Conservation (phyloP, 1,284 basidiomycete species). For the Fistulinella staudtii region DNA sequence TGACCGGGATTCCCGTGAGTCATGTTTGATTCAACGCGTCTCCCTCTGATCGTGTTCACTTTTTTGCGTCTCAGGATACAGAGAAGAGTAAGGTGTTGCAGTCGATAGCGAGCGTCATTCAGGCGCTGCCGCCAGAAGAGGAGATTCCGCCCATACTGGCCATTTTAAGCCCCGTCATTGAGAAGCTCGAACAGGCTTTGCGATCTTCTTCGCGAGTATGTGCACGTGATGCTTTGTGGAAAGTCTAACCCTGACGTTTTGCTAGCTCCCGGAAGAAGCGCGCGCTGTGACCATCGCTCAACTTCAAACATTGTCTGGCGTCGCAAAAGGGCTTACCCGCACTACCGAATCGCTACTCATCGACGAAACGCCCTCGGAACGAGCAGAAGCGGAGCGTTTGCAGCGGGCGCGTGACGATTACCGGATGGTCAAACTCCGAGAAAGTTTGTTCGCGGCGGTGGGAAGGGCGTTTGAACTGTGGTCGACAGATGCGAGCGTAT, state of each 20-base stretch:
- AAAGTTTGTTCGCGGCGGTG: constrained; percentile 58
- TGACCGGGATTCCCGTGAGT: constrained; percentile 70
- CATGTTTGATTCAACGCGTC: too few species aligned
- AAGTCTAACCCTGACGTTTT: constrained; percentile 6
- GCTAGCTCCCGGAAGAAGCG: constrained; percentile 66
- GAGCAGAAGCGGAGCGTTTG: constrained; percentile 51
- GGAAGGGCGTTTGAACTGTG: constrained; percentile 62
- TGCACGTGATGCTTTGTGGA: constrained; percentile 15
- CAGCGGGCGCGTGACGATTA: constrained; percentile 60
- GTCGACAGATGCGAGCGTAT: constrained; percentile 74
- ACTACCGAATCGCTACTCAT: constrained; percentile 65
- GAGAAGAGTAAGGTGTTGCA: constrained; percentile 88
- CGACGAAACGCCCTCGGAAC: constrained; percentile 51
- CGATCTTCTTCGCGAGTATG: constrained; percentile 49
- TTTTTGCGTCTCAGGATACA: constrained; percentile 52
- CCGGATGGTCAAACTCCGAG: constrained; percentile 59
- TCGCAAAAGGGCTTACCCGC: constrained; percentile 80
- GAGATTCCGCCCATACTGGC: constrained; percentile 78
- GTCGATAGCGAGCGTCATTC: constrained; percentile 86
- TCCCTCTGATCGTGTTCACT: background rate
- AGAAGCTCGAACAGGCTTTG: constrained; percentile 62
- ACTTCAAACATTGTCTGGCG: constrained; percentile 74
- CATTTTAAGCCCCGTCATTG: constrained; percentile 72
- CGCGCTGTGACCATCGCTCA: constrained; percentile 59
- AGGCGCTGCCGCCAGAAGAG: constrained; percentile 74